These are phyloP conservation scores for Penicillium egyptiacum DNA, from an alignment of 495 filamentous ascomycete species.

Conservation along the genomic window DNA sequence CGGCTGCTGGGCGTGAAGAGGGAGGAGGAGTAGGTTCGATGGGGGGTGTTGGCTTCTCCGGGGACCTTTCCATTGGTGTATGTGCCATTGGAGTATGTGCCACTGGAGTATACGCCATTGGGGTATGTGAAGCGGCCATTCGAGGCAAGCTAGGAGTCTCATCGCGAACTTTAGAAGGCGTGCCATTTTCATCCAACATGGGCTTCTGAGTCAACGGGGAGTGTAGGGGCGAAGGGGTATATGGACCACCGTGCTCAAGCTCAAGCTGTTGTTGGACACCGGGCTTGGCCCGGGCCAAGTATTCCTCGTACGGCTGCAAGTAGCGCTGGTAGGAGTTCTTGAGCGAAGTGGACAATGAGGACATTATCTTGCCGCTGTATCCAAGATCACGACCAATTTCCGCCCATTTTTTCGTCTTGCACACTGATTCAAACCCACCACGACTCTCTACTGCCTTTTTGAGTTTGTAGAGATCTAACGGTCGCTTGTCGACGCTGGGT, in stretches of 20 bases:
- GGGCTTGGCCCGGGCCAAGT: slow-evolving; percentile 86
- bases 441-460: slow-evolving; percentile 95
- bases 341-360: slow-evolving; percentile 95
- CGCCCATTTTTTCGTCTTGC: slow-evolving; percentile 98
- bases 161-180: slow-evolving; percentile 62
- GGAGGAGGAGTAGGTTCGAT: slow-evolving; percentile 55
- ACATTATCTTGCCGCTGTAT: slow-evolving; percentile 99
- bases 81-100: slow-evolving; percentile 38
- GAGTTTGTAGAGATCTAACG: slow-evolving; percentile 89
- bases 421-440: slow-evolving; percentile 93
- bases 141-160: slow-evolving; percentile 72
- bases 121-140: slow-evolving; percentile 63
- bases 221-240: slow-evolving; percentile 85
- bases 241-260: slow-evolving; percentile 86
- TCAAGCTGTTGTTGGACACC: slow-evolving; percentile 96
- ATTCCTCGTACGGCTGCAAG: slow-evolving; percentile 96
- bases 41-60: slow-evolving; percentile 39
- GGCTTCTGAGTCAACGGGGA: slow-evolving; percentile 75
- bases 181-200: slow-evolving; percentile 56
- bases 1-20: slow-evolving; percentile 45
- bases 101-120: slow-evolving; percentile 42
- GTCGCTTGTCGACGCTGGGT: slow-evolving; percentile 96
- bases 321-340: slow-evolving; percentile 98
- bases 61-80: slow-evolving; percentile 56
- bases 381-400: slow-evolving; percentile 96